These are phyloP conservation scores for Magnaporthiopsis rhizophila DNA, from an alignment of 2,329 filamentous ascomycete genomes.

Conservation along the genomic window DNA sequence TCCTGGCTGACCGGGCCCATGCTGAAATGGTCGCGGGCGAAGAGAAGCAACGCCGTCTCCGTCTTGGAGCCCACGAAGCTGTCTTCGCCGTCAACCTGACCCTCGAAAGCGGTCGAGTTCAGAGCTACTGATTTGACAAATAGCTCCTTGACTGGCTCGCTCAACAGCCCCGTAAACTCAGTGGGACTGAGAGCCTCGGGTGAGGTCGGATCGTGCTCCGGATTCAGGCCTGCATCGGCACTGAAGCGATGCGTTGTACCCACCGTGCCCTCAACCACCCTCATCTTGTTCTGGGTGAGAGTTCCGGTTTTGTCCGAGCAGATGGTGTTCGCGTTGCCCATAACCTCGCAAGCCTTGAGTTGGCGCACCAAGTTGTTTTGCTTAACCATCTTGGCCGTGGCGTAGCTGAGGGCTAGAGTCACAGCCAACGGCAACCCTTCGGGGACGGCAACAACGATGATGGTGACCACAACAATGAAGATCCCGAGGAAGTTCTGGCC, in stretches of 20 bases:
- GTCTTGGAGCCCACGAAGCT: slow-evolving; percentile 73
- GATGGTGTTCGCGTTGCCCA: slow-evolving; percentile 69
- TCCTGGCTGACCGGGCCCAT: slow-evolving; percentile 61
- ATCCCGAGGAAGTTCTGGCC: slow-evolving; percentile 71
- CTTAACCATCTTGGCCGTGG: slow-evolving; percentile 67
- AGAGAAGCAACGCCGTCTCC: slow-evolving; percentile 62
- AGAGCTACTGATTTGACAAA: slow-evolving; percentile 52
- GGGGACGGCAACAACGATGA: slow-evolving; percentile 69
- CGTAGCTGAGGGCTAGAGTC: slow-evolving; percentile 69
- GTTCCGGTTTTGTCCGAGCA: slow-evolving; percentile 62
- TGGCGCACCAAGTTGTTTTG: slow-evolving; percentile 73
- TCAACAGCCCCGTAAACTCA: slow-evolving; percentile 40
- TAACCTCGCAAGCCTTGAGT: slow-evolving; percentile 70
- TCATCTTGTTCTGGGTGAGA: slow-evolving; percentile 61
- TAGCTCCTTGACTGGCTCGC: slow-evolving; percentile 39
- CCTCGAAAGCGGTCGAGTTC: slow-evolving; percentile 71
- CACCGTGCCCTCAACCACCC: slow-evolving; percentile 51
- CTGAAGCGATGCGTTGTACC: slow-evolving; percentile 49
- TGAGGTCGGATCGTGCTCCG: slow-evolving; percentile 13
- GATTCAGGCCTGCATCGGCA: slow-evolving; percentile 21
- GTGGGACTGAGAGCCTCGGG: slow-evolving; percentile 30
- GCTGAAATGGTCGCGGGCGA: slow-evolving; percentile 57
- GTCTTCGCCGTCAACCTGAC: slow-evolving; percentile 56
- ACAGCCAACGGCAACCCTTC: slow-evolving; percentile 71
- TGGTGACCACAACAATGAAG: slow-evolving; percentile 70